Percentiles rank a stretch among this genome's conserved stretches.
These are phyloP conservation scores for Pseudovirgaria hyperparasitica DNA, from an alignment of 2,329 filamentous ascomycete genomes.

Conservation along the genomic window DNA sequence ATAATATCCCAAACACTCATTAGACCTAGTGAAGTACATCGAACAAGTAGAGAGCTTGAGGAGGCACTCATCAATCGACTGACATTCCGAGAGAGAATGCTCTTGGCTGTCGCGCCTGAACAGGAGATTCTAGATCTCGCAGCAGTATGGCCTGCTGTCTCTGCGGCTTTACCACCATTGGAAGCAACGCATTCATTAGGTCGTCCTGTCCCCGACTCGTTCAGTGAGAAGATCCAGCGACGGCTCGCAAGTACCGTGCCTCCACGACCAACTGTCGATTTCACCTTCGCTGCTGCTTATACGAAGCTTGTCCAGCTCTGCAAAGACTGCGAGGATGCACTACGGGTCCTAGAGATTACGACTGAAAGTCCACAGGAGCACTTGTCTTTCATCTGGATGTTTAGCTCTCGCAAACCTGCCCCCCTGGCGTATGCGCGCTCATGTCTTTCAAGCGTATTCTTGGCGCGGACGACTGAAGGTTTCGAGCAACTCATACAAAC, in stretches of 20 bases:
- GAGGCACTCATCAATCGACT: constrained; percentile 54
- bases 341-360: constrained; percentile 15
- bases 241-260: constrained; percentile 87
- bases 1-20: constrained; percentile 2
- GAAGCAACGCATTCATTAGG: constrained; percentile 49
- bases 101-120: constrained; percentile 37
- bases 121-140: constrained; percentile 15
- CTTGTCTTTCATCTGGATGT: constrained; percentile 59
- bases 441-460: constrained; percentile 63
- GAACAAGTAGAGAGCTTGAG: constrained; percentile 23
- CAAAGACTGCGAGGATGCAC: constrained; percentile 53
- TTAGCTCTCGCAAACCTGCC: constrained; percentile 68
- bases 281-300: constrained; percentile 60
- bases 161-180: constrained; percentile 38
- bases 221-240: constrained; percentile 84
- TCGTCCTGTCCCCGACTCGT: constrained; percentile 58
- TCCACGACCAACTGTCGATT: constrained; percentile 73
- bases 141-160: constrained; percentile 24
- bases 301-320: constrained; percentile 58
- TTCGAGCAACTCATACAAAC: constrained; percentile 66
- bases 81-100: constrained; percentile 50
- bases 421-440: constrained; percentile 76
- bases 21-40: too few relatives aligned
- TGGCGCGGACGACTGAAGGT: constrained; percentile 49
- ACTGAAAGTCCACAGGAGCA: constrained; percentile 19